Conservation (phyloP, 768 basidiomycete species). For the Boletus sp. region DNA sequence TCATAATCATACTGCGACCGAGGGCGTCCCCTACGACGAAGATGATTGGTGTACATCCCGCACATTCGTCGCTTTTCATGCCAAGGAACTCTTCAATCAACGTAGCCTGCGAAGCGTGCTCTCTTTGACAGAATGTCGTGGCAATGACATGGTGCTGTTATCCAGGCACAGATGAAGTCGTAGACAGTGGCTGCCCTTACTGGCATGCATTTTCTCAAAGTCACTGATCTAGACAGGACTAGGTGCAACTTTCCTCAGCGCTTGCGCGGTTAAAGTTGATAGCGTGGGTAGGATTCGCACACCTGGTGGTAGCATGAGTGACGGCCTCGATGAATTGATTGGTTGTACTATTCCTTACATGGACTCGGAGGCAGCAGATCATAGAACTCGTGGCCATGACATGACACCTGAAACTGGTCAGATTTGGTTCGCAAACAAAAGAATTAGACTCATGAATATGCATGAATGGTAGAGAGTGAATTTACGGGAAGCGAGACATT, state of each 20-base stretch:
- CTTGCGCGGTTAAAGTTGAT: neutral
- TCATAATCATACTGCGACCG: neutral
- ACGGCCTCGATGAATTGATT: neutral
- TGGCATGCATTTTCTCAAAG: neutral
- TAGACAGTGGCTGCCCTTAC: neutral
- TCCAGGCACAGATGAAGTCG: constrained; percentile 4
- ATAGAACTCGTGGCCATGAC: neutral
- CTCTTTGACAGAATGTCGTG: neutral
- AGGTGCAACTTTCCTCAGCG: neutral
- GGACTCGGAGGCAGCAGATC: neutral
- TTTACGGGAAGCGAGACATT: no score
- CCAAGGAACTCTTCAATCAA: constrained; percentile 3
- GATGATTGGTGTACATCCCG: constrained; percentile 14
- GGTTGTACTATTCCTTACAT: neutral
- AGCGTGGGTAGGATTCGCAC: constrained; percentile 18
- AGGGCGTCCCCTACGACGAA: constrained; percentile 1
- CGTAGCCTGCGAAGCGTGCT: neutral
- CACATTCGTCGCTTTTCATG: constrained; percentile 21
- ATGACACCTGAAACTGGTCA: neutral
- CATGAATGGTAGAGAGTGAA: no score
- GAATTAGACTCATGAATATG: no score
- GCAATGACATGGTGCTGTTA: neutral
- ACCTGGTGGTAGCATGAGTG: neutral
- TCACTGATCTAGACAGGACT: neutral
- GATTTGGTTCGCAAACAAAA: no score